Base-by-base conservation (phyloP, 768 basidiomycete genomes). In the Chlorophyllum brunneum region DNA sequence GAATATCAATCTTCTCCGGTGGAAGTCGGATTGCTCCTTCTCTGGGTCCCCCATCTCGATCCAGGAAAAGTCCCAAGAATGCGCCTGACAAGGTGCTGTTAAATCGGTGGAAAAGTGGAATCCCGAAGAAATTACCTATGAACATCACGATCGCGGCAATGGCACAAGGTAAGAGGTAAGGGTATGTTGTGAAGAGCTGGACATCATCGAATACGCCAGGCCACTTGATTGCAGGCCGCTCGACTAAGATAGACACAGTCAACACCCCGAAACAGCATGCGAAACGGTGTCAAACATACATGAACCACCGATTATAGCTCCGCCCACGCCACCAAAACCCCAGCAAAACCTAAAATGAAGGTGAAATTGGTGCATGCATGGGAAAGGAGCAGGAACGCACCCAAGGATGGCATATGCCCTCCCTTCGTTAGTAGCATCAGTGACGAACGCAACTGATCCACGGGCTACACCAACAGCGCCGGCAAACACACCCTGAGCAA, bases 401-500 rank as follows among this genome's bases (percentile, higher is more conserved):
- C 94, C 95, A 41, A 98, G 74, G 52, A 95, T 89, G 40, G 94
- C 92, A 67, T 98, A 98, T 20, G 95, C 97, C 59, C 92, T 79
- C 22, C 89, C 89, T 68, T 98, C 95, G 67, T 99, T 99, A 46
- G 85, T 88, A 24, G 83, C 71, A 66, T 98, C 95, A 0, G 97
- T 95, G 53, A 99, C 79, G 57, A 85, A 85, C 10, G 89, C 72
- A 45, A 98, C 85, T 16, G 84, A 88, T 10, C 93, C 90, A 62
- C 95, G 82, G 38, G 93, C 95, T 23, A 98, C 95, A 18, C 95
- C 95, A 15, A 98, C 88, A 18, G 95, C 90, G 3, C 95, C 95
- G 2, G 88, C 89, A 62, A 95, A 97, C 24, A 95, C 77, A 26
- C 95, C 95, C 65, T 95, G 94, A 30, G 93, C 75, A 13, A 98